A percentile compares a stretch with the other conserved stretches of the same genome.
Conservation (phyloP, 495 filamentous ascomycete genomes). For the Podospora conica region DNA sequence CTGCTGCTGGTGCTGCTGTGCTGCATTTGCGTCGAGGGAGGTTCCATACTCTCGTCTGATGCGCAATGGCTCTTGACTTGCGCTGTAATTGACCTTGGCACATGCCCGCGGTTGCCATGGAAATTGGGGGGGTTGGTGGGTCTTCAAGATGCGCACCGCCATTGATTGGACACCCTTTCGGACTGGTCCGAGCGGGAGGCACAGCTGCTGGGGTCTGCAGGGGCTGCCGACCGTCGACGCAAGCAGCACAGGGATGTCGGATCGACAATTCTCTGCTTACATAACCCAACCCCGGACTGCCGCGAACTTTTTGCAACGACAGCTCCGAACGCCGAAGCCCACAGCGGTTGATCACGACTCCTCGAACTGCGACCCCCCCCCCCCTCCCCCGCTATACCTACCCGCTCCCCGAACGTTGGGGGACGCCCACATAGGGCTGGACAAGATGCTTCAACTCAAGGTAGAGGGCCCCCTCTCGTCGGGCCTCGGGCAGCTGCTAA, state of each 20-base stretch:
- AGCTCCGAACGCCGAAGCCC: not conserved
- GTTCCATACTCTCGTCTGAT: not conserved
- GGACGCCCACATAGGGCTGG: slow-evolving; percentile 20
- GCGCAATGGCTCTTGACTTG: not conserved
- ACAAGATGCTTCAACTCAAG: slow-evolving; percentile 98
- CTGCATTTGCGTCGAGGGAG: not conserved
- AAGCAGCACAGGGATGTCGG: not conserved
- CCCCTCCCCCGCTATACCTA: not conserved
- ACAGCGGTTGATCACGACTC: not conserved
- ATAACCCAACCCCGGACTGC: slow-evolving; percentile 12
- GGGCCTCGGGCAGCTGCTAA: slow-evolving; percentile 11
- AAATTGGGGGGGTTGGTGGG: slow-evolving; percentile 29
- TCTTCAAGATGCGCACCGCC: not conserved
- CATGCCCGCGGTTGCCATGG: slow-evolving; percentile 16
- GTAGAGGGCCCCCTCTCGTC: slow-evolving; percentile 35
- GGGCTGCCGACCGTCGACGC: slow-evolving; percentile 1
- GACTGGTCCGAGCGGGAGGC: slow-evolving; percentile 12
- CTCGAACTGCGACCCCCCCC: not conserved
- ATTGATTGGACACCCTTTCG: slow-evolving; percentile 6
- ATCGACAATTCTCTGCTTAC: slow-evolving; percentile 11
- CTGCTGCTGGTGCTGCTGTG: not conserved
- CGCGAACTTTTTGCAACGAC: slow-evolving; percentile 24
- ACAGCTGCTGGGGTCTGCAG: slow-evolving; percentile 19
- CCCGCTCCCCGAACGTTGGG: not conserved
- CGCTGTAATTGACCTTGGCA: slow-evolving; percentile 2